phyloP scores from a whole-genome alignment of 2,329 filamentous ascomycete species.

The Venturia asperata region DNA sequence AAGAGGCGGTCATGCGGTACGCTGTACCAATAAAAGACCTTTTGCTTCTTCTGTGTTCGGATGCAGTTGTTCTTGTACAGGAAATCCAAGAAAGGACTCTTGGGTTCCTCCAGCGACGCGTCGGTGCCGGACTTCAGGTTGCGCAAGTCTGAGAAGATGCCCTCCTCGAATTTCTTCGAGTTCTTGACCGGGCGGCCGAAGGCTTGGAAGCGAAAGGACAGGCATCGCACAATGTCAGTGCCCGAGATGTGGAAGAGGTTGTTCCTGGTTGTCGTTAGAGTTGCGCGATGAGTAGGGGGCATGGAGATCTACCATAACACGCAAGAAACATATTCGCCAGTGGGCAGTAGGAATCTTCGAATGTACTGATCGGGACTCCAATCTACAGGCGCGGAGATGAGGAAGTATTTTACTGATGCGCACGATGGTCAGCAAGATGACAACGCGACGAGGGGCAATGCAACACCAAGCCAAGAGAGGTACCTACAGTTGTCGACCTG shows the following conservation, averaged over 20 bases:
- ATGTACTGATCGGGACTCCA: slow-evolving; percentile 98
- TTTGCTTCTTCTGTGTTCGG: slow-evolving; percentile 99
- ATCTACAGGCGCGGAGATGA: slow-evolving; percentile 96
- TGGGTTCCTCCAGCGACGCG: slow-evolving; percentile 95
- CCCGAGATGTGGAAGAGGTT: slow-evolving; percentile 99
- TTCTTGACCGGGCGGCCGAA: slow-evolving; percentile 98
- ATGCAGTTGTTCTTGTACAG: slow-evolving; percentile 99
- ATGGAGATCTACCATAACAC: slow-evolving; percentile 65
- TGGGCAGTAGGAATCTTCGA: slow-evolving; percentile 86
- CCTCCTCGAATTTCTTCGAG: slow-evolving; percentile 99
- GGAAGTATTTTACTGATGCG: slow-evolving; percentile 88
- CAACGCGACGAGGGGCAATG: not conserved
- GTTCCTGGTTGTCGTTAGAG: slow-evolving; percentile 54
- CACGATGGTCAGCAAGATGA: slow-evolving; percentile 13
- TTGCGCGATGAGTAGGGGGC: not conserved
- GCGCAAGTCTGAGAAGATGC: slow-evolving; percentile 96
- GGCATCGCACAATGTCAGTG: slow-evolving; percentile 95
- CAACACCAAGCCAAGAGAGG: slow-evolving; percentile 15
- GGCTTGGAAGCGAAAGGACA: slow-evolving; percentile 96
- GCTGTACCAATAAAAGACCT: slow-evolving; percentile 99
- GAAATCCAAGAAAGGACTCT: slow-evolving; percentile 97
- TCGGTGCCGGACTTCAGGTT: slow-evolving; percentile 98
- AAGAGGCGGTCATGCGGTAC: slow-evolving; percentile 96
- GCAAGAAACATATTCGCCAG: slow-evolving; percentile 97
- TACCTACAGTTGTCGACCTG: slow-evolving; percentile 93